Percentiles rank a stretch among this genome's conserved stretches.
These are phyloP conservation scores for Aspergillus texensis DNA, from an alignment of 2,329 filamentous ascomycete species.

Conservation along the genomic window DNA sequence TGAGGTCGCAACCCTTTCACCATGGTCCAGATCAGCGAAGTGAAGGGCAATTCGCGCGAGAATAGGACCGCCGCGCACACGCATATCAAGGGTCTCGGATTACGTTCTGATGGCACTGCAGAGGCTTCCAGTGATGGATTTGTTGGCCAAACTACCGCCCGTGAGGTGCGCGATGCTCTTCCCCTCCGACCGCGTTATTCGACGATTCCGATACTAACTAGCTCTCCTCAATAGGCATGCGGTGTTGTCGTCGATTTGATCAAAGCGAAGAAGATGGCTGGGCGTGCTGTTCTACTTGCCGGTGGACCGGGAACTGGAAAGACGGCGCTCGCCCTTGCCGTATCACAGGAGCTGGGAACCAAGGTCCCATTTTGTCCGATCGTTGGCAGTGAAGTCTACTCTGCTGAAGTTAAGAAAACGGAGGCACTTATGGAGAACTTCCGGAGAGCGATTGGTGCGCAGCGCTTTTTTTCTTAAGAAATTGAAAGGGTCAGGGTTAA, in stretches of 20 bases:
- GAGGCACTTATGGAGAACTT: conserved; percentile 99
- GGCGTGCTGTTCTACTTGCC: conserved; percentile 87
- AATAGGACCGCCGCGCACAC: conserved; percentile 96
- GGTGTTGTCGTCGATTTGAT: conserved; percentile 96
- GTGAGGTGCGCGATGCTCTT: conserved; percentile 67
- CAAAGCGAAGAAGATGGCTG: conserved; percentile 95
- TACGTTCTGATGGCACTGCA: conserved; percentile 82
- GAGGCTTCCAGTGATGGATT: conserved; percentile 81
- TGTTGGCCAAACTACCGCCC: conserved; percentile 81
- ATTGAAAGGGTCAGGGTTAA: conserved; percentile 18
- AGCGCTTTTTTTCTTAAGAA: neutral
- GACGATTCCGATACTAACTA: conserved; percentile 15
- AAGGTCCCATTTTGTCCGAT: conserved; percentile 99
- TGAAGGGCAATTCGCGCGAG: conserved; percentile 91
- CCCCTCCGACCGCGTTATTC: neutral
- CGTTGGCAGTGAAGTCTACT: conserved; percentile 97
- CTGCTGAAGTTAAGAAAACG: conserved; percentile 98
- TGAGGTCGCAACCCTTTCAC: conserved; percentile 31
- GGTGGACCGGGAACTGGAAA: conserved; percentile 96
- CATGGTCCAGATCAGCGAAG: conserved; percentile 91
- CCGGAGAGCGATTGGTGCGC: conserved; percentile 81
- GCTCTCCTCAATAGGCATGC: conserved; percentile 66
- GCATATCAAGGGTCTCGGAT: conserved; percentile 92
- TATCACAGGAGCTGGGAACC: conserved; percentile 94
- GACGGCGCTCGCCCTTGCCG: conserved; percentile 90